phyloP scores from a whole-genome alignment of 768 basidiomycete genomes.

The Lactarius pseudohatsudake region DNA sequence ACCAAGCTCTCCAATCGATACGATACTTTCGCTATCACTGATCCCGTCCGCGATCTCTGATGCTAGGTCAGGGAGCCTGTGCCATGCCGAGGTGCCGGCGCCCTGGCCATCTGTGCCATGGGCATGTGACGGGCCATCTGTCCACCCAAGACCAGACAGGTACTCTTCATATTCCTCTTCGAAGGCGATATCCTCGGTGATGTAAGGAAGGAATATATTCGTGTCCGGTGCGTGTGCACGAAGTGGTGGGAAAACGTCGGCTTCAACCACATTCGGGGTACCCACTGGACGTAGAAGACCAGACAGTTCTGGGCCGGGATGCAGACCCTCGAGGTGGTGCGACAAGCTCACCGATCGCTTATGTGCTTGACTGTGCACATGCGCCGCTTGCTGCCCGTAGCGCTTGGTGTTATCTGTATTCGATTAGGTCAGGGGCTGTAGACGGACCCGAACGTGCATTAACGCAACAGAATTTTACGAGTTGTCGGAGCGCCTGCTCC shows the following conservation, averaged over 20 bases:
- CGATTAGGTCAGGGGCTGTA: constrained; percentile 24
- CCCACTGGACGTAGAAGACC: constrained; percentile 72
- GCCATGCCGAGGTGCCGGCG: constrained; percentile 66
- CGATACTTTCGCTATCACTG: constrained; percentile 93
- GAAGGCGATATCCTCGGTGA: constrained; percentile 90
- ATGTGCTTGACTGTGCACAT: constrained; percentile 58
- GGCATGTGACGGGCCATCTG: constrained; percentile 51
- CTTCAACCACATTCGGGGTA: constrained; percentile 75
- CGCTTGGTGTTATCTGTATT: constrained; percentile 82
- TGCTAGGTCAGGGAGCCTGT: constrained; percentile 75
- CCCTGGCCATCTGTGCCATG: constrained; percentile 39
- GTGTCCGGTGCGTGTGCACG: constrained; percentile 84
- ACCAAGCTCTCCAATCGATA: constrained; percentile 83
- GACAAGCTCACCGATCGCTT: constrained; percentile 83
- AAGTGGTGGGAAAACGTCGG: constrained; percentile 93
- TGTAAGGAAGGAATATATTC: constrained; percentile 84
- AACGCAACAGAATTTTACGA: constrained; percentile 91
- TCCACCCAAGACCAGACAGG: constrained; percentile 80
- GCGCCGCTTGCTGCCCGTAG: constrained; percentile 64
- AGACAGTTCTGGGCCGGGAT: constrained; percentile 71
- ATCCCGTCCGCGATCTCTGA: constrained; percentile 83
- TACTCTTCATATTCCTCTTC: constrained; percentile 98
- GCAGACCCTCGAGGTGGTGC: constrained; percentile 74
- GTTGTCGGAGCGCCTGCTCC: constrained; percentile 89
- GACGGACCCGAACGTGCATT: constrained; percentile 13